Evolutionary conservation across 2,329 filamentous ascomycete genomes (phyloP), one percentile per base, ranked within the genome.

Genomic region (Microcyclospora tardicrescens): DNA sequence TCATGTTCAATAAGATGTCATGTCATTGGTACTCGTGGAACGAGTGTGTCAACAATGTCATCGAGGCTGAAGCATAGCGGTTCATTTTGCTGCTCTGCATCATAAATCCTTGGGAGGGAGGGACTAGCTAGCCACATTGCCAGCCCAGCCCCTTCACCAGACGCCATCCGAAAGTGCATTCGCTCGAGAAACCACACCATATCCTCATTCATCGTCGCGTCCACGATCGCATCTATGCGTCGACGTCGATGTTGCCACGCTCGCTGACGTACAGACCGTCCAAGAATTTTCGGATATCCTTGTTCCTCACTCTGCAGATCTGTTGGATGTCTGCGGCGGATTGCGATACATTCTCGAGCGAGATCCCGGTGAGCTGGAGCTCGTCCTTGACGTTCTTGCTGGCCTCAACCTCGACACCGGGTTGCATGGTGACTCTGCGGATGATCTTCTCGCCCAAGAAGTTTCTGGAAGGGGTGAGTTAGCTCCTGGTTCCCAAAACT

Each of bases 241-340:
- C 30, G 30, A 32, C 12, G 19, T 76, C 73, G 61, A 98, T 80
- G 81, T 96, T 94, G 70, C 83, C 82, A 75, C 85, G 83, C 83
- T 98, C 91, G 65, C 87, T 95, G 63, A 98, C 91, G 77, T 98
- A 98, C 69, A 98, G 77, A 80, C 91, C 91, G 74, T 98, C 93
- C 77, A 98, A 80, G 83, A 98, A 98, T 83, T 95, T 95, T 75
- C 93, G 86, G 76, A 98, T 98, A 94, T 98, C 91, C 86, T 98
- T 98, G 84, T 98, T 98, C 69, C 86, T 81, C 70, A 98, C 91
- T 72, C 79, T 79, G 86, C 91, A 98, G 72, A 91, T 87, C 73
- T 98, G 91, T 77, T 98, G 91, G 68, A 98, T 95, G 68, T 98
- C 91, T 70, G 91, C 91, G 55, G 91, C 91, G 64, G 81, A 86